Base-by-base conservation (phyloP, 306 rosid genomes). In the Gleditsia sinensis region DNA sequence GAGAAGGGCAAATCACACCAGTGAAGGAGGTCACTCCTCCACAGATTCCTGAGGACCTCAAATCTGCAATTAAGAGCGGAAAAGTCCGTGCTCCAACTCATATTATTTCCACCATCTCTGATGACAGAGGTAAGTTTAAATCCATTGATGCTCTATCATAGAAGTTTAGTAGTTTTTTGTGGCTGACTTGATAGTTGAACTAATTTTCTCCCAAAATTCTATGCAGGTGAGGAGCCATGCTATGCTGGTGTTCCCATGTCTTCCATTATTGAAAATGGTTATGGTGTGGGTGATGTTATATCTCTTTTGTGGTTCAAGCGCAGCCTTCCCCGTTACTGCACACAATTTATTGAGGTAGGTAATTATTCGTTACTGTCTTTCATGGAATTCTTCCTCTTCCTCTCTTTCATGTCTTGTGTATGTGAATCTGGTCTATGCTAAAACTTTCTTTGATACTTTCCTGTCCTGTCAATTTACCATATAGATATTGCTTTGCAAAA, bases 161-260 rank as follows among this genome's bases (percentile, higher is more conserved):
- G 43, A 50, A 50, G 54, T 55, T 6, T 4, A 28, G 2, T 25
- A 33, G 67, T 7, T 67, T 30, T 75, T 28, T 48, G 7, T 58
- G 64, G 56, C 27, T 21, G 75, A 72, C 57, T 75, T 59, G 69
- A 54, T 60, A 30, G 63, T 63, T 70, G 46, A 75, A 48, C 69
- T 79, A 56, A 79, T 76, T 67, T 45, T 59, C 72, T 45, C 81
- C 68, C 59, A n/a, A 75, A 76, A 27, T 55, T 69, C 70, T 80
- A 64, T 61, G 66, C 76, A 95, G 99, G 99, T 66, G 99, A 95
- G 88, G 99, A 95, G 80, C 99, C 98, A 50, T 86, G 97, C 88
- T 95, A 95, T 89, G 97, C 92, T 77, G 99, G 99, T 78, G 91
- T 95, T 33, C 98, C 99, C 11, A 95, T 95, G 99, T 95, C 99